Percentiles rank a stretch among this genome's conserved stretches.
These are phyloP conservation scores for Mycena capillaripes DNA, from an alignment of 768 basidiomycete genomes.

Conservation along the genomic window DNA sequence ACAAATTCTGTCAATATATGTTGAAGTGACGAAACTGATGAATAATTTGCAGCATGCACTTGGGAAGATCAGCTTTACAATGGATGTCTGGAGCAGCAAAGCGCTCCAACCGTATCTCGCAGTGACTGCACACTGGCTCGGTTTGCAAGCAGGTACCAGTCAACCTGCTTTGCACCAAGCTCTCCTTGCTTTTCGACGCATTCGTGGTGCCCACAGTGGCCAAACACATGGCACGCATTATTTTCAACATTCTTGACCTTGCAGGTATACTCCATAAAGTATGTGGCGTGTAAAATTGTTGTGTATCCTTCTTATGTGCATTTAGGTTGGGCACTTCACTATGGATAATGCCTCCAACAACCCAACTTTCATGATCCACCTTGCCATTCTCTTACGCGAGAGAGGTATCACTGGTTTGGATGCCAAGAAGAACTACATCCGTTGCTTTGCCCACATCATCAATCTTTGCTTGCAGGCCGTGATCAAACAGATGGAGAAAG, in stretches of 20 bases:
- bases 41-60: not conserved
- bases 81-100: conserved; percentile 10
- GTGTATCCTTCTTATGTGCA: not conserved
- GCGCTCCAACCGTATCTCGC: not conserved
- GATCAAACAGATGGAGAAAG: conserved; percentile 3
- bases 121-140: not conserved
- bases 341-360: too few relatives aligned
- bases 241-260: not conserved
- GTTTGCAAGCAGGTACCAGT: conserved; percentile 3
- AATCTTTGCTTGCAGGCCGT: not conserved
- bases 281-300: not conserved
- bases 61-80: conserved; percentile 12
- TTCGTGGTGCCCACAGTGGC: conserved; percentile 2
- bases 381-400: not conserved
- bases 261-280: not conserved
- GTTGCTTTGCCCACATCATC: too few relatives aligned
- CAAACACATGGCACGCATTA: too few relatives aligned
- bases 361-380: not conserved
- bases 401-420: conserved; percentile 1
- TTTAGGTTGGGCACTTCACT: not conserved
- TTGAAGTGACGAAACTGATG: not conserved
- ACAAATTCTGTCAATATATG: not conserved
- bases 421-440: not conserved
- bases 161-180: conserved; percentile 9
- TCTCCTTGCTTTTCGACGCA: not conserved